Base-by-base conservation (phyloP, 2,329 filamentous ascomycete genomes). In the Xylariaceae sp. region DNA sequence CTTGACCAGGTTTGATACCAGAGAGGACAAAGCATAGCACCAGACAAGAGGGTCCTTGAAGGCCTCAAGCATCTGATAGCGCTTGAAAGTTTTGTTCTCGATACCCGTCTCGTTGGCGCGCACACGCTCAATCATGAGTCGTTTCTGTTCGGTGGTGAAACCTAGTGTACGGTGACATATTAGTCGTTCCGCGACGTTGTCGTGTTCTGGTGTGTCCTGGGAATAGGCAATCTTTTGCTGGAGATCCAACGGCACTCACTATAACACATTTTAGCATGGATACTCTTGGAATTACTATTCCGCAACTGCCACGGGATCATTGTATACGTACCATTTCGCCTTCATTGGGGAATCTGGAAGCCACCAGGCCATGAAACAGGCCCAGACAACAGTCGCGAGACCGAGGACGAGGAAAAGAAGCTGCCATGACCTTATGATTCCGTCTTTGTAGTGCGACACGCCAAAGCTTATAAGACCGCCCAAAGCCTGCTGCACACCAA, bases 281-380 rank as follows among this genome's bases (percentile, higher is more conserved):
- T n/a, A n/a, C n/a, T n/a, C n/a, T n/a, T n/a, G n/a, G n/a, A n/a
- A n/a, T n/a, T n/a, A n/a, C n/a, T n/a, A n/a, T n/a, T n/a, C n/a
- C n/a, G n/a, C n/a, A n/a, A n/a, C n/a, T n/a, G n/a, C n/a, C n/a
- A n/a, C n/a, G n/a, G n/a, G n/a, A n/a, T n/a, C n/a, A n/a, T n/a
- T n/a, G n/a, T n/a, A n/a, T n/a, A n/a, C n/a, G n/a, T n/a, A n/a
- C n/a, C 80, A 82, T 14, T 69, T 71, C 2, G 78, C 76, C 50
- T 75, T 76, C 50, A 74, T 71, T 0, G 80, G 77, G 45, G 71
- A 74, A 54, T 81, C 76, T 0, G 77, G 76, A 18, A 82, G 69
- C 59, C 62, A 71, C 59, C 62, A 66, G 12, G 63, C 63, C 42
- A 72, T 65, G 31, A 70, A 66, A 7, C 62, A 19, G 13, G 64